Conservation (phyloP, 164 flowering plant genomes). For the Macadamia tetraphylla region DNA sequence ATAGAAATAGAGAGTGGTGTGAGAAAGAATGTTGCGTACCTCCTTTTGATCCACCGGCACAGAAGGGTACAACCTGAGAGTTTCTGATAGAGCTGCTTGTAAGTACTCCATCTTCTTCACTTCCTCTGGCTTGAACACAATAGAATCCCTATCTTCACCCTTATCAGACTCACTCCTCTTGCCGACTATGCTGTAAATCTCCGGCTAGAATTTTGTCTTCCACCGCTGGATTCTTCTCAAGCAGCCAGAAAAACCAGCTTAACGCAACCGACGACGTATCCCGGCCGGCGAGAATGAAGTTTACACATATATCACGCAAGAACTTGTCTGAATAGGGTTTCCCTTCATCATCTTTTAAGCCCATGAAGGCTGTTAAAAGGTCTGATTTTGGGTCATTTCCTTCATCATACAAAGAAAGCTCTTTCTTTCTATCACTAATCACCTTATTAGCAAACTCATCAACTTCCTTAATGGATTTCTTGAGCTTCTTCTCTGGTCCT, state of each 20-base stretch:
- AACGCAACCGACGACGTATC: constrained; percentile 92
- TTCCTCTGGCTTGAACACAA: constrained; percentile 67
- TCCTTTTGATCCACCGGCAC: constrained; percentile 94
- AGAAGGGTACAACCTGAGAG: constrained; percentile 85
- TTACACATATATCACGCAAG: constrained; percentile 80
- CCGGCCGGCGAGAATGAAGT: constrained; percentile 87
- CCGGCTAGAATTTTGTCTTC: constrained; percentile 63
- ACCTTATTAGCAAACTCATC: constrained; percentile 69
- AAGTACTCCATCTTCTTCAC: constrained; percentile 89
- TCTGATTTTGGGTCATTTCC: constrained; percentile 42
- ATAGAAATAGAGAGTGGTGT: too few relatives aligned
- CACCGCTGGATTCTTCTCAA: constrained; percentile 48
- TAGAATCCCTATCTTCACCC: background rate
- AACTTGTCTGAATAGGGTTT: constrained; percentile 63
- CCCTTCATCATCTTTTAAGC: constrained; percentile 60
- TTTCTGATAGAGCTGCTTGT: constrained; percentile 87
- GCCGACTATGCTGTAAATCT: constrained; percentile 37
- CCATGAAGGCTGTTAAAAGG: constrained; percentile 72
- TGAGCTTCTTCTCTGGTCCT: constrained; percentile 58
- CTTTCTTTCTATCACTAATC: constrained; percentile 64
- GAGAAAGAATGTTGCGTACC: constrained; percentile 32
- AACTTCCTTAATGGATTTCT: constrained; percentile 45
- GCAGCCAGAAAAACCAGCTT: constrained; percentile 92
- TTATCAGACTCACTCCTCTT: constrained; percentile 25
- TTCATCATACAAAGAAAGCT: constrained; percentile 22